Evolutionary conservation across 768 basidiomycete species (phyloP), one percentile per base, ranked within the genome.

Genomic region (Lepiota venenata): DNA sequence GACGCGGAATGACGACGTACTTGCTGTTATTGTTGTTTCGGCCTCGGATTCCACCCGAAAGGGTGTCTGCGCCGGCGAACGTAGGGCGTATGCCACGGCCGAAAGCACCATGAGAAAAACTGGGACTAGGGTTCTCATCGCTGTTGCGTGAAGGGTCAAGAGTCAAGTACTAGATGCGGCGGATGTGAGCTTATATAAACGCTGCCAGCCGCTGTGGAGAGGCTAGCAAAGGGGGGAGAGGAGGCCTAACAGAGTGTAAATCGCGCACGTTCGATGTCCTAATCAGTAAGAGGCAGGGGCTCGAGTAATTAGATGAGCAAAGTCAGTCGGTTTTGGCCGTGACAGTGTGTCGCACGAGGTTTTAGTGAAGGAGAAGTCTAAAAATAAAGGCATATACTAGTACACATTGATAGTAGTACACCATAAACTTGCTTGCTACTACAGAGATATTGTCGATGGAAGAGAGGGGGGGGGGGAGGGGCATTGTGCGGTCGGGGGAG

Each of bases 261-360:
- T 41, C 40, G 40, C 53, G 53, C 53, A 55, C 53, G 53, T 55
- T 55, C 39, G 52, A 46, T 5, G 10, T 10, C 53, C 47, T 32
- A 35, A 55, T 48, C 39, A 8, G 47, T 55, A 3, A 20, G 35
- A n/a, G 15, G 21, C 29, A 21, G 53, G 18, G 35, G 39, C 46
- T 35, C 27, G 21, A 32, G 35, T 16, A 38, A 20, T 16, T 12
- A 38, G 45, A 22, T 25, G 9, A 27, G 25, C 36, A 40, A 21
- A 4, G 16, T 27, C 6, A 16, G 20, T 52, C 43, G 32, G 20
- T 32, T 14, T 15, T 46, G 35, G 21, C 50, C 50, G 50, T 39
- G 50, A 51, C 29, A 21, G 7, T 11, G 4, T 9, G 42, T 36
- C 35, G 43, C 11, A 25, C 27, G 20, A 38, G 37, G 21, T 21